Evolutionary conservation across 2,329 filamentous ascomycete genomes (phyloP).

Genomic region (Microcyclosporella mali): DNA sequence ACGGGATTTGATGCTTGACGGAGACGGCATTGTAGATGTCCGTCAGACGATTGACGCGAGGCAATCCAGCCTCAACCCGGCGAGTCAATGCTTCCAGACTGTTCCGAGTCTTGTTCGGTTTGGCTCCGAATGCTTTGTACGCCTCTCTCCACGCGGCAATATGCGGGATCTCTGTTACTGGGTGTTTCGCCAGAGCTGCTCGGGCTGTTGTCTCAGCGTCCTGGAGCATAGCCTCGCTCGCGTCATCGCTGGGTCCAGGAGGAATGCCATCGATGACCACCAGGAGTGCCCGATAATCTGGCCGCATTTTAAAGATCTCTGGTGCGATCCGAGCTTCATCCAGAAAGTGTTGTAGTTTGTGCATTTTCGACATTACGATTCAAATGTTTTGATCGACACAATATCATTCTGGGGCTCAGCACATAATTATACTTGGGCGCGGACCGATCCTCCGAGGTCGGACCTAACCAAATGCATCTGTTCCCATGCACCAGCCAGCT

Average conservation of each 20-base stretch:
- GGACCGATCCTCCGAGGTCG: too few relatives aligned
- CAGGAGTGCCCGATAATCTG: conserved; percentile 35
- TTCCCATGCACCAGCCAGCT: too few relatives aligned
- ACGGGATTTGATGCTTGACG: conserved; percentile 35
- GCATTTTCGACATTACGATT: not conserved
- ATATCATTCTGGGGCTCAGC: too few relatives aligned
- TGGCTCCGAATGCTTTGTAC: conserved; percentile 37
- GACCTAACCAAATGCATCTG: too few relatives aligned
- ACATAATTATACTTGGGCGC: too few relatives aligned
- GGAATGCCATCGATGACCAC: conserved; percentile 31
- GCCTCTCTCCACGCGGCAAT: conserved; percentile 36
- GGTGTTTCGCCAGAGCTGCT: conserved; percentile 6
- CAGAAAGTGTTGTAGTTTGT: conserved; percentile 12
- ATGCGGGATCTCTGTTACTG: conserved; percentile 31
- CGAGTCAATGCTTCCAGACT: conserved; percentile 35
- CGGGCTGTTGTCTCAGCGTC: conserved; percentile 25
- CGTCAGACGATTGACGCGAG: conserved; percentile 35
- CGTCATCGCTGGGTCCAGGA: conserved; percentile 27
- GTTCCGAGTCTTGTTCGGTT: conserved; percentile 34
- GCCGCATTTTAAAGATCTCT: conserved; percentile 32
- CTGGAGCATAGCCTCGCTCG: conserved; percentile 28
- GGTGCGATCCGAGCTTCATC: conserved; percentile 8
- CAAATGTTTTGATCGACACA: too few relatives aligned
- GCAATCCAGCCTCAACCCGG: conserved; percentile 30
- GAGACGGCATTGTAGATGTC: conserved; percentile 39